Conservation (phyloP, 2,329 filamentous ascomycete species). For the Diaporthe sp. region DNA sequence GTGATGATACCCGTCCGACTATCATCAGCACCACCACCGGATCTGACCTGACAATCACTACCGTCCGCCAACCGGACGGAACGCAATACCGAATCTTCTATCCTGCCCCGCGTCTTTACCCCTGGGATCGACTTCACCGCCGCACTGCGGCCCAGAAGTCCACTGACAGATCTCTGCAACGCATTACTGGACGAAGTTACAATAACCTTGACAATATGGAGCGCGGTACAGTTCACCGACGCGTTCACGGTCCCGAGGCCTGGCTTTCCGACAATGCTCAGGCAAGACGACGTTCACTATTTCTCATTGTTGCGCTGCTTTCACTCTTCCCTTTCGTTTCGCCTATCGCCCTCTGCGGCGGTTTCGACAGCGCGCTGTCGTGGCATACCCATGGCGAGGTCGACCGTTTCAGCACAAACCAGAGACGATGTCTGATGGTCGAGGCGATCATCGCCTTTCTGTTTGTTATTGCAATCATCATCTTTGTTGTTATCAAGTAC, state of each 20-base stretch:
- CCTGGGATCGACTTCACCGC: constrained; percentile 45
- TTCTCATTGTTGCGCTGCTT: constrained; percentile 54
- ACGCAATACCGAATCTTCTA: constrained; percentile 31
- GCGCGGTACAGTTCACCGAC: constrained; percentile 22
- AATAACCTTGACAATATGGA: constrained; percentile 42
- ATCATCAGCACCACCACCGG: constrained; percentile 33
- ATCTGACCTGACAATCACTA: constrained; percentile 37
- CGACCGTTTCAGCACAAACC: constrained; percentile 53
- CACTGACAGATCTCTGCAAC: constrained; percentile 38
- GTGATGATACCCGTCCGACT: constrained; percentile 32
- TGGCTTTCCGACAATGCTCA: constrained; percentile 49
- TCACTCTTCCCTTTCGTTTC: constrained; percentile 64
- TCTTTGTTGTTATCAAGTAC: constrained; percentile 43
- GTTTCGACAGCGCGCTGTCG: constrained; percentile 59
- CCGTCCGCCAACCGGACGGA: constrained; percentile 33
- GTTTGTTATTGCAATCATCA: constrained; percentile 38
- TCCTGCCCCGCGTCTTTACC: constrained; percentile 41
- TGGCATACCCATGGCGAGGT: constrained; percentile 65
- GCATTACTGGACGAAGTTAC: constrained; percentile 12
- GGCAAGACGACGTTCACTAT: constrained; percentile 53
- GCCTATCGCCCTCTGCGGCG: constrained; percentile 58
- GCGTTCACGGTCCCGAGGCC: constrained; percentile 38
- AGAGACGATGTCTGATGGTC: constrained; percentile 52
- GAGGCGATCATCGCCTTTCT: constrained; percentile 48
- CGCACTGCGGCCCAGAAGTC: constrained; percentile 28